These are phyloP conservation scores for Fusarium napiforme DNA, from an alignment of 2,329 filamentous ascomycete species.

Conservation along the genomic window DNA sequence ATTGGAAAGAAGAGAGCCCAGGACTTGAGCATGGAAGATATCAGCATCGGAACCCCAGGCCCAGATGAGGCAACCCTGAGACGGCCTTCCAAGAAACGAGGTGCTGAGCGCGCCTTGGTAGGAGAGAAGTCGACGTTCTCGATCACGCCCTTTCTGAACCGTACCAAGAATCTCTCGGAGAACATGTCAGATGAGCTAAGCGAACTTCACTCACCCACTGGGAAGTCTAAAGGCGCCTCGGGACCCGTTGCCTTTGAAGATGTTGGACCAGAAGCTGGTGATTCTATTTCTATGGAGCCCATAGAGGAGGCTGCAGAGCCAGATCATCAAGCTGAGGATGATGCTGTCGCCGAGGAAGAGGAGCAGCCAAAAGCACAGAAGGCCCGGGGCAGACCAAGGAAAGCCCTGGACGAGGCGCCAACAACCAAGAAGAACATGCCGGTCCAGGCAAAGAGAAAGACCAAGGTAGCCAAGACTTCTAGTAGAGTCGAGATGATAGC, in stretches of 20 bases:
- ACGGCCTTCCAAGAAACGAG: conserved; percentile 65
- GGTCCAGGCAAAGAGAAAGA: conserved; percentile 48
- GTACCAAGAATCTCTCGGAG: conserved; percentile 65
- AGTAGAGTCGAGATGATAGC: conserved; percentile 53
- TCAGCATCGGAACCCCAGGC: conserved; percentile 60
- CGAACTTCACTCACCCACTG: conserved; percentile 41
- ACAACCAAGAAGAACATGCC: conserved; percentile 59
- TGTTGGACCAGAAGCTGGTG: conserved; percentile 17
- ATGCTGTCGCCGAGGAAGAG: conserved; percentile 14
- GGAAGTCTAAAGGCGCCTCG: conserved; percentile 12
- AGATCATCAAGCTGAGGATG: conserved; percentile 14
- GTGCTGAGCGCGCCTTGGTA: conserved; percentile 61
- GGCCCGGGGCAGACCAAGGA: conserved; percentile 57
- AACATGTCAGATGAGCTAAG: conserved; percentile 49
- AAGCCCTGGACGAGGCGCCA: conserved; percentile 58
- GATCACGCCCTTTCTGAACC: conserved; percentile 92
- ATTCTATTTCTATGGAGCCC: conserved; percentile 20
- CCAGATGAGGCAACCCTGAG: conserved; percentile 54
- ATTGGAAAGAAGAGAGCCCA: conserved; percentile 59
- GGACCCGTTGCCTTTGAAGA: conserved; percentile 52
- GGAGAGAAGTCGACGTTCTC: conserved; percentile 94
- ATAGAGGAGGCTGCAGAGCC: conserved; percentile 10
- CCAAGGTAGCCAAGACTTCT: conserved; percentile 42
- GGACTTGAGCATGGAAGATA: conserved; percentile 58
- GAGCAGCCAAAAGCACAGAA: conserved; percentile 46